phyloP scores from a whole-genome alignment of 768 basidiomycete genomes.

The Lyophyllum decastes region DNA sequence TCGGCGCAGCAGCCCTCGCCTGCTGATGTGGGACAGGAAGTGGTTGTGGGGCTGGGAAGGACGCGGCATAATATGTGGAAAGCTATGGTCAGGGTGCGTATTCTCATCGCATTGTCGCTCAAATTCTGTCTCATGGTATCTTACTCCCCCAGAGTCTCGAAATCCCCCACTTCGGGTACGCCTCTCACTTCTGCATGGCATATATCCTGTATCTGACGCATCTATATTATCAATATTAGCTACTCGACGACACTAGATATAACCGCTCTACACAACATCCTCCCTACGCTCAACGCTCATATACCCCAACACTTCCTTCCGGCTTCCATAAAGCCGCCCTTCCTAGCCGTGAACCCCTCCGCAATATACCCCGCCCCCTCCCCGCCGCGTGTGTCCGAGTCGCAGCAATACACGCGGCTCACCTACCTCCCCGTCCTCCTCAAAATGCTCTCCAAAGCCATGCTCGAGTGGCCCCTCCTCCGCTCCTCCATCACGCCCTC shows the following conservation, averaged over 20 bases:
- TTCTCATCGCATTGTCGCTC: not conserved
- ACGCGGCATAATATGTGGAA: slow-evolving; percentile 88
- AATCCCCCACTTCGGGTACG: slow-evolving; percentile 83
- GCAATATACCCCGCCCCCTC: slow-evolving; percentile 39
- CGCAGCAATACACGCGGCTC: slow-evolving; percentile 61
- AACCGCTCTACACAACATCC: slow-evolving; percentile 61
- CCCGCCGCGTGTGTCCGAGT: slow-evolving; percentile 45
- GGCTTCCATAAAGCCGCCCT: slow-evolving; percentile 17
- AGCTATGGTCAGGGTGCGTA: slow-evolving; percentile 77
- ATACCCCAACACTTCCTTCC: slow-evolving; percentile 62
- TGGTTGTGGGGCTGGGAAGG: slow-evolving; percentile 70
- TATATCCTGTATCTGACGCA: not conserved
- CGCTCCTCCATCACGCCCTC: slow-evolving; percentile 67
- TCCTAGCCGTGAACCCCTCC: slow-evolving; percentile 37
- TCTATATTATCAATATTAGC: slow-evolving; percentile 30
- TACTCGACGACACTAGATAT: slow-evolving; percentile 79
- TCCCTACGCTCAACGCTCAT: slow-evolving; percentile 65
- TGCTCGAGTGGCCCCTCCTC: slow-evolving; percentile 86
- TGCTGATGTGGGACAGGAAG: slow-evolving; percentile 37
- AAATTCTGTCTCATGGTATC: not conserved
- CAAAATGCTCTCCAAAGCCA: slow-evolving; percentile 78
- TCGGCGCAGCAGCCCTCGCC: slow-evolving; percentile 6
- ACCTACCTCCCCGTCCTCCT: slow-evolving; percentile 85
- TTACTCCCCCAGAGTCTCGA: slow-evolving; percentile 62
- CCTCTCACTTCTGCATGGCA: not conserved